Base-by-base conservation (phyloP, 805 yeast species). In the Brettanomyces bruxellensis region DNA sequence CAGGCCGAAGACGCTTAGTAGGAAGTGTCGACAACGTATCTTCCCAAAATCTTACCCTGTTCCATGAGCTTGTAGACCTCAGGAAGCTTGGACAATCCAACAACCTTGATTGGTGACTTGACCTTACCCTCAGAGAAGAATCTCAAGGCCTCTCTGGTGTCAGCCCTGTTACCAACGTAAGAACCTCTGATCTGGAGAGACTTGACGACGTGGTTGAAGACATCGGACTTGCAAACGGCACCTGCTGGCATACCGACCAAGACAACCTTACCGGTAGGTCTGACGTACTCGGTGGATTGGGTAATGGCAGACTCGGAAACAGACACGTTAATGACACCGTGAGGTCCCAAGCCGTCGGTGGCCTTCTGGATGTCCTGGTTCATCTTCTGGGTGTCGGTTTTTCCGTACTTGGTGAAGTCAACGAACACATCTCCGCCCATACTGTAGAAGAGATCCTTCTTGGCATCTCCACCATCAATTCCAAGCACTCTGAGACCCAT, bases 231-330 rank as follows among this genome's bases (percentile, higher is more conserved):
- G 53, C 73, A 70, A 52, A 73, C 73, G 48, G 83, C 81, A 52
- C 71, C 76, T 12, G 82, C 79, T 55, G 85, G 85, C 60, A 79
- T 67, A 55, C 85, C 84, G 47, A 79, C 83, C 41, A 71, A 68
- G 42, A 71, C 78, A 56, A 79, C 80, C 49, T 75, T 79, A 62
- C 85, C 85, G 51, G 72, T 72, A 54, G 70, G 67, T 65, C 71
- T 66, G 49, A 59, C 72, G 49, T 70, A 73, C 36, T 65, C 62
- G 45, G 61, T 55, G 8, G 71, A 69, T 55, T 69, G 72, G 25
- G 69, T 56, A 54, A 74, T 72, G 52, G 79, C 78, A 44, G 57
- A 56, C 51, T 69, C 73, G 35, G 79, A 74, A 37, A 72, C 77
- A 18, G 79, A 74, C 44, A 74, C 79, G 56, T 74, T 74, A 57